Evolutionary conservation across 2,329 filamentous ascomycete species (phyloP), one percentile per base, ranked within the genome.

Genomic region (Aureobasidium vineae): DNA sequence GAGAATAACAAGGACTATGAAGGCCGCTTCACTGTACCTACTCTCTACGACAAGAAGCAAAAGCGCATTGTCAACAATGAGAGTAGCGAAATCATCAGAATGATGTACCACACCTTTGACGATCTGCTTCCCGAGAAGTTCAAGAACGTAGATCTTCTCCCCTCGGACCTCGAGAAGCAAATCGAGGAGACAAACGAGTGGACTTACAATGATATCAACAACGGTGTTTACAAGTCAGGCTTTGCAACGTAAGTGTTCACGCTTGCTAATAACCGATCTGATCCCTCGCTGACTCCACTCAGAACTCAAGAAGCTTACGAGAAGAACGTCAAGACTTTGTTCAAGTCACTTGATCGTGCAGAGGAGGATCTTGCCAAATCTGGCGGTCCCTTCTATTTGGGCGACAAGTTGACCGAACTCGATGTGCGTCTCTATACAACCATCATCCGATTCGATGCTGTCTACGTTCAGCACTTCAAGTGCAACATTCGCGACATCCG

Each of bases 401-500:
- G 80, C 59, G 77, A 79, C 16, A 70, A 74, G 47, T 67, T 82
- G 40, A 83, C 81, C 15, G 82, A 84, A 72, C 79, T 79, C 2
- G 82, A 84, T 65, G 72, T 84, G 47, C 77, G 82, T n/a, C 79
- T 84, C 26, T 84, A 75, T 75, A 83, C 82, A 15, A 88, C 88
- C 65, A 88, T 90, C 52, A 77, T 87, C 26, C 86, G 77, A 40
- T 90, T 88, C 76, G 82, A 84, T 65, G 73, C 78, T 1, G 81
- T 83, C 53, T 84, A 84, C 66, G 82, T 83, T 0, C 82, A 83
- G 75, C 82, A 88, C 73, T 88, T 88, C 80, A 89, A 88, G 78
- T 93, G 90, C 81, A 96, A 96, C 79, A 81, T 96, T 68, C 84
- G 88, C 28, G 92, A 96, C 77, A 93, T 96, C 74, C 85, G 92